Conservation (phyloP, 257 asterid species). For the Rhazya stricta region DNA sequence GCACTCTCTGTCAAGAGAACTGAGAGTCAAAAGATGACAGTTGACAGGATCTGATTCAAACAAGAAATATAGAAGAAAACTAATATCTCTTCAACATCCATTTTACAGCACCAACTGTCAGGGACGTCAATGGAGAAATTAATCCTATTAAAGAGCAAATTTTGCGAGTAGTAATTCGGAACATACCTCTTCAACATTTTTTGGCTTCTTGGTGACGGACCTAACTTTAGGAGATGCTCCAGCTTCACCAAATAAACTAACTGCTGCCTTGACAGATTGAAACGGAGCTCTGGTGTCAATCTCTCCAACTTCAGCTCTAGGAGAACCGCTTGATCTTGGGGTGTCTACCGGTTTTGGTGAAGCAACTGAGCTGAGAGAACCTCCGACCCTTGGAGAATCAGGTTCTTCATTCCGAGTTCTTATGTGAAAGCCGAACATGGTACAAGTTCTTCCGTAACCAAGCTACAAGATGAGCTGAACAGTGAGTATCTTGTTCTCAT, state of each 20-base stretch:
- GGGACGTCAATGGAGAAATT: neutral
- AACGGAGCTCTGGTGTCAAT: slow-evolving; percentile 73
- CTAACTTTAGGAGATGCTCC: slow-evolving; percentile 33
- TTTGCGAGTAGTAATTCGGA: too few species aligned
- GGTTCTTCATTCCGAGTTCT: slow-evolving; percentile 36
- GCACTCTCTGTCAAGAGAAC: slow-evolving; percentile 51
- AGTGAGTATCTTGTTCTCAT: neutral
- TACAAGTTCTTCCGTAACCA: slow-evolving; percentile 9
- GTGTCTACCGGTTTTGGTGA: slow-evolving; percentile 35
- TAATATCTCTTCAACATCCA: neutral
- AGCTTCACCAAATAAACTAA: slow-evolving; percentile 57
- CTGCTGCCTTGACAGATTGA: slow-evolving; percentile 80
- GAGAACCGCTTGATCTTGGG: slow-evolving; percentile 33
- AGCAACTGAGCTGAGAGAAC: slow-evolving; percentile 23
- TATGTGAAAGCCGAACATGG: slow-evolving; percentile 43
- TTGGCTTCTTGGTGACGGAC: slow-evolving; percentile 32
- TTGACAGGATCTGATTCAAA: neutral
- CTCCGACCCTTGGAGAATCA: slow-evolving; percentile 38
- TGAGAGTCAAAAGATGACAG: neutral
- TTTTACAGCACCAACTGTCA: neutral
- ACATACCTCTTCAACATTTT: slow-evolving; percentile 66
- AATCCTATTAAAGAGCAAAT: neutral
- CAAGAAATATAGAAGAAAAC: neutral
- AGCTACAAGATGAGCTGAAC: slow-evolving; percentile 5
- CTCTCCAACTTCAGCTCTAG: slow-evolving; percentile 50